Evolutionary conservation across 352 stramenopile genomes (phyloP).

Genomic region (Phytophthora pistaciae): DNA sequence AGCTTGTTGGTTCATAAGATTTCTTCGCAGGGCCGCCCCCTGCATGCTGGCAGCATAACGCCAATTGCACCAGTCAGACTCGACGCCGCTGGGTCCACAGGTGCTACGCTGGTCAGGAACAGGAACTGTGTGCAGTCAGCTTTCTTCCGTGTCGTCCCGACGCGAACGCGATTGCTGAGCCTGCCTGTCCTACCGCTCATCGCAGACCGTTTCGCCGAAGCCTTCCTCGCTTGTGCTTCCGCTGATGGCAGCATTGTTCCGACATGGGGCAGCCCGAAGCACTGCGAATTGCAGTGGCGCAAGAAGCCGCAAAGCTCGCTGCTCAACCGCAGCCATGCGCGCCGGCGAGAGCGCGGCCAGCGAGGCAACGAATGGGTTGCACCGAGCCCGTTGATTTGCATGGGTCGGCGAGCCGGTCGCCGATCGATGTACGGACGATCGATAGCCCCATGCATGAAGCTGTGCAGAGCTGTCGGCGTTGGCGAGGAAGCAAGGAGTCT

Average conservation of each 20-base stretch:
- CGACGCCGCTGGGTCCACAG: background rate
- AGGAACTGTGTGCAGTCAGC: background rate
- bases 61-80: background rate
- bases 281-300: background rate
- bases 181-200: slow-evolving; percentile 9
- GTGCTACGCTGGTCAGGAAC: slow-evolving; percentile 4
- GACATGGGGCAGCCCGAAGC: background rate
- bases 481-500: background rate
- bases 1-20: no score
- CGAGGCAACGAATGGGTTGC: slow-evolving; percentile 19
- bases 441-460: background rate
- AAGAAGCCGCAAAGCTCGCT: slow-evolving; percentile 14
- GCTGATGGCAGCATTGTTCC: background rate
- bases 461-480: slow-evolving; percentile 4
- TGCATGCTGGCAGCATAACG: background rate
- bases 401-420: slow-evolving; percentile 1
- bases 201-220: background rate
- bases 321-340: slow-evolving; percentile 7
- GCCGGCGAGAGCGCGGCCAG: slow-evolving; percentile 10
- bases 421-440: slow-evolving; percentile 14
- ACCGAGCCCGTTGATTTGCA: slow-evolving; percentile 11
- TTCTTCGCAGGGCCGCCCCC: background rate
- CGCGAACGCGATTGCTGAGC: slow-evolving; percentile 25
- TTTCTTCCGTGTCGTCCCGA: slow-evolving; percentile 24
- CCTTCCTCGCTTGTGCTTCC: background rate